Conservation (phyloP, 345 rosid species). For the Sisymbrium irio region DNA sequence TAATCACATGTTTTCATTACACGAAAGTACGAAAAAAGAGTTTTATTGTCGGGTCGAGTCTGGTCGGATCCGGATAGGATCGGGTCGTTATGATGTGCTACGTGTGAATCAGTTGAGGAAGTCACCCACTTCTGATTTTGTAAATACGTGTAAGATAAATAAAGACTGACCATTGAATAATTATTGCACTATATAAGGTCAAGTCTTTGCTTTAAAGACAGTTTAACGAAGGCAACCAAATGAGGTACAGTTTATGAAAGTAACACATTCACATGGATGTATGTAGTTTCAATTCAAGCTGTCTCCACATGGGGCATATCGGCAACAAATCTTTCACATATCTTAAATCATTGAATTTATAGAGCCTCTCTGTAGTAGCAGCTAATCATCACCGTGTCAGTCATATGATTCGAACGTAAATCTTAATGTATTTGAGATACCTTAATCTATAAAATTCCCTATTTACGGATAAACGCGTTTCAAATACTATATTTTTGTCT, state of each 20-base stretch:
- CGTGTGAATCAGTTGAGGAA: conserved; percentile 17
- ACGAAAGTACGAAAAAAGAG: background rate
- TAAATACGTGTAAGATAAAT: background rate
- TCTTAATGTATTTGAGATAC: too few relatives aligned
- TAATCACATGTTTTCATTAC: background rate
- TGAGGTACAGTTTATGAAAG: background rate
- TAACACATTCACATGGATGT: background rate
- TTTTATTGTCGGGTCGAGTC: background rate
- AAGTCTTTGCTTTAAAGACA: background rate
- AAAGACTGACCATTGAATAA: background rate
- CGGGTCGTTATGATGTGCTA: background rate
- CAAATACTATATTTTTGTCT: too few relatives aligned
- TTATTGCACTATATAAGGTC: background rate
- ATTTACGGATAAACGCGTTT: too few relatives aligned
- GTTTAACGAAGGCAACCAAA: background rate
- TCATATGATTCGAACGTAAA: too few relatives aligned
- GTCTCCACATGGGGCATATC: background rate
- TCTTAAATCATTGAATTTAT: too few relatives aligned
- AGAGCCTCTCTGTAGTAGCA: too few relatives aligned
- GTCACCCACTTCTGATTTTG: conserved; percentile 9
- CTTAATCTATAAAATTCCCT: too few relatives aligned
- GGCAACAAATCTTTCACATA: background rate
- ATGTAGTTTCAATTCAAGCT: too few relatives aligned
- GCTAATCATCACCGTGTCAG: too few relatives aligned
- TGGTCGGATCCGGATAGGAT: background rate